Conservation (phyloP, 1,284 basidiomycete species). For the Pascua guehoae region DNA sequence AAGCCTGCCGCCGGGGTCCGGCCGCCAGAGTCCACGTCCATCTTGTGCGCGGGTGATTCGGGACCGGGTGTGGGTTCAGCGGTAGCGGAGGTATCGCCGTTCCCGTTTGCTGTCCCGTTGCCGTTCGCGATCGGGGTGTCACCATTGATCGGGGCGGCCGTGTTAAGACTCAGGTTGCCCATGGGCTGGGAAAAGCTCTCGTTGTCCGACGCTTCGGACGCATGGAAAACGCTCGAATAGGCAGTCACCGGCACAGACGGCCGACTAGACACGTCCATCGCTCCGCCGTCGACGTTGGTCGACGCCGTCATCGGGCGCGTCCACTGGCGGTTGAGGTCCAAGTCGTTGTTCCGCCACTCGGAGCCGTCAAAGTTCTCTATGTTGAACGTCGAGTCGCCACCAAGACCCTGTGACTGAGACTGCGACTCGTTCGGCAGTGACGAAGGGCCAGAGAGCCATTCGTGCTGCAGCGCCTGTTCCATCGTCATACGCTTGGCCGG, state of each 20-base stretch:
- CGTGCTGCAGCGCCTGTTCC: conserved; percentile 58
- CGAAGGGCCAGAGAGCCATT: conserved; percentile 57
- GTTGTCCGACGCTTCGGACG: not conserved
- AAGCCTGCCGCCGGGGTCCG: too few relatives aligned
- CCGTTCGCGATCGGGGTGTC: too few relatives aligned
- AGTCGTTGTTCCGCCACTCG: conserved; percentile 9
- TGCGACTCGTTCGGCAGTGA: conserved; percentile 26
- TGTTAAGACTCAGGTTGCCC: conserved; percentile 29
- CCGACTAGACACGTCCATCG: conserved; percentile 1
- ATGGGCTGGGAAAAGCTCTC: conserved; percentile 42
- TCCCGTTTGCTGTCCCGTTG: too few relatives aligned
- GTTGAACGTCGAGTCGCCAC: conserved; percentile 40
- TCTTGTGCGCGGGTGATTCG: too few relatives aligned
- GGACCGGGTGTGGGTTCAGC: too few relatives aligned
- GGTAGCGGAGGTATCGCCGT: too few relatives aligned
- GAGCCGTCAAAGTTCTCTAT: conserved; percentile 35
- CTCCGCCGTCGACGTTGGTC: conserved; percentile 34
- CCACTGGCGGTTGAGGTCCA: conserved; percentile 21
- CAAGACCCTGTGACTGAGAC: conserved; percentile 27
- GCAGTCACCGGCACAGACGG: too few relatives aligned
- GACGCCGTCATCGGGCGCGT: conserved; percentile 33
- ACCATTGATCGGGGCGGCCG: not conserved
- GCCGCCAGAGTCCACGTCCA: too few relatives aligned
- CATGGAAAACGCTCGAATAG: too few relatives aligned
- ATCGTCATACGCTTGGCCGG: conserved; percentile 61